Base-by-base conservation (phyloP, 1,139 yeast genomes). In the Yamadazyma oceani region DNA sequence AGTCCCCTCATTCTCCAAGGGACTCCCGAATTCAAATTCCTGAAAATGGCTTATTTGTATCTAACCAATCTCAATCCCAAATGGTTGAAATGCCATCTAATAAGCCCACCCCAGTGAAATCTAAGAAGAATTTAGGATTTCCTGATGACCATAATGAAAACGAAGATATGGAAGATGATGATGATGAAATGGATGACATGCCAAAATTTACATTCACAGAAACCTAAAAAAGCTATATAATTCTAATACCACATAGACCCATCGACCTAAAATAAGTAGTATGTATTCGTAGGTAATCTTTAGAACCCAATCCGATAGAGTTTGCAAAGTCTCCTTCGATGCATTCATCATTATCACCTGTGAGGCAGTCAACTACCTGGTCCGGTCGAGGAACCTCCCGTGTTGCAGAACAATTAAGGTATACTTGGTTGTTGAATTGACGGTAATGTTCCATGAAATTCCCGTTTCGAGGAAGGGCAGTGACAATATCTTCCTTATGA, bases 401-500 rank as follows among this genome's bases (percentile, higher is more conserved):
- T 2, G 49, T 33, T 1, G 62, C 48, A 2, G 72, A 63, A 37
- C 69, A 62, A 41, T 70, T 66, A 34, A 75, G 55, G 50, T 73
- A 75, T 2, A 75, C 62, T 48, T 75, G 80, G 40, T 71, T 71
- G 27, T 64, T 55, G 26, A 71, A 66, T 43, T 71, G 79, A 16
- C 42, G 37, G 44, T 74, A 75, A 3, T 47, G 41, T 19, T 58
- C 61, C 31, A 58, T 35, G 1, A 57, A 25, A 21, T 52, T 47
- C 2, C 58, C 56, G 16, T 56, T 52, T 17, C 54, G 54, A 1
- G 80, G 81, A 10, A 75, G 51, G 4, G 69, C 63, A 1, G 77
- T 58, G 2, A 75, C 66, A 2, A 75, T 57, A 48, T 75, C 81
- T 23, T 61, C 56, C 40, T 65, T 67, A 47, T 75, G 80, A 3